These are phyloP conservation scores for Populus euphratica DNA, from an alignment of 345 rosid genomes.

Conservation along the genomic window DNA sequence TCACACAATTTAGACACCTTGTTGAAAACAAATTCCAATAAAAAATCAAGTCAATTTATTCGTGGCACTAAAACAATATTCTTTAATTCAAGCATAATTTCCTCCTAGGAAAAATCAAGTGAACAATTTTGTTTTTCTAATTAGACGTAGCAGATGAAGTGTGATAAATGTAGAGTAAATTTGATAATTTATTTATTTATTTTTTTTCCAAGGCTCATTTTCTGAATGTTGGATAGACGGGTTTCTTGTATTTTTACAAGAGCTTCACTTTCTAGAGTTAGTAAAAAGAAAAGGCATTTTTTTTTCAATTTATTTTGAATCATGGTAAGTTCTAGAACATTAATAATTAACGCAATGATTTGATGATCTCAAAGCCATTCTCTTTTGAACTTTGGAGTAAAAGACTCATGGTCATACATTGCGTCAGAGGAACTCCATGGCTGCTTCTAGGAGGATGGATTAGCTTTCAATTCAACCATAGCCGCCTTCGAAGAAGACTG, in stretches of 20 bases:
- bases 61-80: too few relatives aligned
- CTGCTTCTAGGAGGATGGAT: background rate
- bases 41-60: too few relatives aligned
- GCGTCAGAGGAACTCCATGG: background rate
- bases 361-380: background rate
- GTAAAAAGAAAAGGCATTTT: background rate
- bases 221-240: background rate
- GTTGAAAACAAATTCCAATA: too few relatives aligned
- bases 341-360: background rate
- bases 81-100: too few relatives aligned
- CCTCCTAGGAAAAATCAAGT: too few relatives aligned
- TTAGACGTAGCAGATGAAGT: too few relatives aligned
- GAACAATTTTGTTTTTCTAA: too few relatives aligned
- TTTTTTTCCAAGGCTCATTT: too few relatives aligned
- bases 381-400: background rate
- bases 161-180: too few relatives aligned
- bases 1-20: too few relatives aligned
- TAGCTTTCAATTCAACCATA: background rate
- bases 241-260: background rate
- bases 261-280: background rate
- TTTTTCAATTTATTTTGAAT: too few relatives aligned
- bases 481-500: background rate
- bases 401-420: background rate
- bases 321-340: background rate
- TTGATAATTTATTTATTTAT: too few relatives aligned